Conservation (phyloP, 169 alveolate species). For the Plasmodium gaboni region DNA sequence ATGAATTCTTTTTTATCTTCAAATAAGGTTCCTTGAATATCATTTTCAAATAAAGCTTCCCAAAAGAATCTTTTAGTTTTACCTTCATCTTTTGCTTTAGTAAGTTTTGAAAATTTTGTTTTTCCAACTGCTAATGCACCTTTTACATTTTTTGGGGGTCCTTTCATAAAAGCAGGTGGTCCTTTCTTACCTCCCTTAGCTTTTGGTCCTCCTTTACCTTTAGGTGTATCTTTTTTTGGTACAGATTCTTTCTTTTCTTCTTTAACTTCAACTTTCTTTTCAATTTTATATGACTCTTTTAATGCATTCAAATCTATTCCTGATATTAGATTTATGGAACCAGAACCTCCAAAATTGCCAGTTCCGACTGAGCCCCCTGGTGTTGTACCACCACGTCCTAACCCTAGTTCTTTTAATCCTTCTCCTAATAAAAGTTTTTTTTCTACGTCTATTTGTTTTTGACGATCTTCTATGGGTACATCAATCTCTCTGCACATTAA, state of each 20-base stretch:
- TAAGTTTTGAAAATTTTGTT: conserved; percentile 52
- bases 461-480: conserved; percentile 59
- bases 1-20: conserved; percentile 86
- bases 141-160: conserved; percentile 83
- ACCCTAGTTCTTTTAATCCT: conserved; percentile 82
- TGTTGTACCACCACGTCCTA: conserved; percentile 45
- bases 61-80: conserved; percentile 91
- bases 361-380: conserved; percentile 14
- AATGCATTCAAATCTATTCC: conserved; percentile 81
- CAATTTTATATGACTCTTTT: conserved; percentile 78
- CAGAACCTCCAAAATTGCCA: conserved; percentile 3
- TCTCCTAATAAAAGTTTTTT: conserved; percentile 83
- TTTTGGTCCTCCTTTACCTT: conserved; percentile 26
- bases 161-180: conserved; percentile 82
- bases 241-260: conserved; percentile 59
- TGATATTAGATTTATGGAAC: conserved; percentile 48
- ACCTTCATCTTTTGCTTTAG: conserved; percentile 84
- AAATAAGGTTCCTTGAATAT: conserved; percentile 90
- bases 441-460: conserved; percentile 66
- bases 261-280: conserved; percentile 76
- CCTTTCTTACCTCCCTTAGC: conserved; percentile 79
- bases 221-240: conserved; percentile 76
- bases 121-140: conserved; percentile 78
- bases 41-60: conserved; percentile 92
- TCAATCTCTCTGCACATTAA: conserved; percentile 33